phyloP scores from a whole-genome alignment of 805 yeast species.

The Wickerhamiella siamensis region DNA sequence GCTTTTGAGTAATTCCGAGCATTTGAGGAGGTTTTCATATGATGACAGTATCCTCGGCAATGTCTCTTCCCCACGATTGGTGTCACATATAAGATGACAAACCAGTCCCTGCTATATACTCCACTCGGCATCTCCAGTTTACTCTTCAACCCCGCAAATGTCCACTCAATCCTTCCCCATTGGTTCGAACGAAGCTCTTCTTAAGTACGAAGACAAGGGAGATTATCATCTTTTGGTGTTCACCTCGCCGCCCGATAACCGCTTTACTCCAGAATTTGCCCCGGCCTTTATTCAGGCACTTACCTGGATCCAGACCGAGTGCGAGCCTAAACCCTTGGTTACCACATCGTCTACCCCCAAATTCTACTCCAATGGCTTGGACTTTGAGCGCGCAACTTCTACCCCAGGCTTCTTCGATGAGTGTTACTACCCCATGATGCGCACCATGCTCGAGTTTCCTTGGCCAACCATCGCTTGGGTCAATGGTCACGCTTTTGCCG shows the following conservation, averaged over 20 bases:
- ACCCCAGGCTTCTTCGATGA: constrained; percentile 25
- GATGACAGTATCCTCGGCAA: too few species aligned
- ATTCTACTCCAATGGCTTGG: constrained; percentile 29
- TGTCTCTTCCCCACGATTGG: too few species aligned
- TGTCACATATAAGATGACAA: too few species aligned
- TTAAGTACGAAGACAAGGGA: constrained; percentile 12
- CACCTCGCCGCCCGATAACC: constrained; percentile 25
- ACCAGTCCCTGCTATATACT: too few species aligned
- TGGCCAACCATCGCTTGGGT: constrained; percentile 28
- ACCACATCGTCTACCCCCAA: constrained; percentile 26
- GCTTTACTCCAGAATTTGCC: constrained; percentile 23
- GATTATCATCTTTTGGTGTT: constrained; percentile 23
- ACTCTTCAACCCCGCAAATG: too few species aligned
- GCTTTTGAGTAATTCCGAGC: too few species aligned
- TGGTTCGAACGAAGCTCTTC: constrained; percentile 6
- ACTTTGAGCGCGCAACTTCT: constrained; percentile 23
- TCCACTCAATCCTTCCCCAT: constrained; percentile 9
- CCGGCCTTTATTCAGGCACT: constrained; percentile 25
- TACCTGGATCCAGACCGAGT: constrained; percentile 19
- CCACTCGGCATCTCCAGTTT: too few species aligned
- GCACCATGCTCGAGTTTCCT: constrained; percentile 25
- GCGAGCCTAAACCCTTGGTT: constrained; percentile 23
- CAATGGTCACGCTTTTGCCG: constrained; percentile 31
- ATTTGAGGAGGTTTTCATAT: too few species aligned
- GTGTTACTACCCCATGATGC: constrained; percentile 22